phyloP scores from a whole-genome alignment of 192 early-diverging fungal species.

The Backusella morwellensis region DNA sequence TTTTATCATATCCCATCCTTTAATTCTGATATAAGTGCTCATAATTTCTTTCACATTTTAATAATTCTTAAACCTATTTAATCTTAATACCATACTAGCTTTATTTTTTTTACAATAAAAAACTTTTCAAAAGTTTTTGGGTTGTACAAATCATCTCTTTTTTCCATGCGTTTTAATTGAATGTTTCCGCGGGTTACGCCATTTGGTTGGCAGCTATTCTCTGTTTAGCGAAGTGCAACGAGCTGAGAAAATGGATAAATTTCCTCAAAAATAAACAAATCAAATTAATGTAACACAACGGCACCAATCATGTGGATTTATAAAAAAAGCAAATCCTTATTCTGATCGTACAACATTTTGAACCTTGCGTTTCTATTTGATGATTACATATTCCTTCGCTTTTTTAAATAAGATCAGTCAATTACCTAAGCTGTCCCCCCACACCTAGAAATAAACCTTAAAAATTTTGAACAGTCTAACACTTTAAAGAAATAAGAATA shows the following conservation, averaged over 20 bases:
- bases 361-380: not conserved
- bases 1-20: not conserved
- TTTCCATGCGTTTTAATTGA: not conserved
- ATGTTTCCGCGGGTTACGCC: not conserved
- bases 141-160: not conserved
- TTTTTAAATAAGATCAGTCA: not conserved
- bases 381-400: not conserved
- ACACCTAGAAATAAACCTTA: not conserved
- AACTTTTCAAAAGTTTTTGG: not conserved
- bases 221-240: not conserved
- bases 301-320: not conserved
- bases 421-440: not conserved
- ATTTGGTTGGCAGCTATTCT: not conserved
- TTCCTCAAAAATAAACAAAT: not conserved
- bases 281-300: not conserved
- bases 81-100: constrained; percentile 6
- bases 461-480: not conserved
- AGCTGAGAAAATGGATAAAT: not conserved
- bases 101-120: constrained; percentile 3
- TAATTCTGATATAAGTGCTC: not conserved
- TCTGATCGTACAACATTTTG: not conserved
- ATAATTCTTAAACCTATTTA: not conserved
- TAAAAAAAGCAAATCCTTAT: not conserved
- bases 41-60: not conserved
- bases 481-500: not conserved